A percentile compares a stretch with the other conserved stretches of the same genome.
phyloP scores from a whole-genome alignment of 495 filamentous ascomycete species.

The Choiromyces venosus region DNA sequence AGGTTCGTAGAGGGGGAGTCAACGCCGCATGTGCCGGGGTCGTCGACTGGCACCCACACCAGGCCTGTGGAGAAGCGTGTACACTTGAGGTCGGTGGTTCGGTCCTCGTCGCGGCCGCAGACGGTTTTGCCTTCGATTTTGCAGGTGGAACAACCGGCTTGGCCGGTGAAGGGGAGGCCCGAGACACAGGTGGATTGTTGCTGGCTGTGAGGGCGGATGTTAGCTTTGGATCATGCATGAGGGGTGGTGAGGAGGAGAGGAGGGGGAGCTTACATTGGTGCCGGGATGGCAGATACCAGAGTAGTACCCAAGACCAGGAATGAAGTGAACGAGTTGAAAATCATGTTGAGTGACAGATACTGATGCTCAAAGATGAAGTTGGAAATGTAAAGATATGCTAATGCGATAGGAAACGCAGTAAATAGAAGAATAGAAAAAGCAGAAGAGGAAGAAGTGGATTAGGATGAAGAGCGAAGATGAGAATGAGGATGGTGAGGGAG shows the following conservation, averaged over 20 bases:
- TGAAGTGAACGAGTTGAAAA: neutral
- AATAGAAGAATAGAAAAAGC: neutral
- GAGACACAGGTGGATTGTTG: neutral
- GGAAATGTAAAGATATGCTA: neutral
- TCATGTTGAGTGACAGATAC: neutral
- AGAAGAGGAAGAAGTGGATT: neutral
- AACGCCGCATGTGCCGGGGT: neutral
- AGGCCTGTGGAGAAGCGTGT: neutral
- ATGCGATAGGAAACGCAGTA: neutral
- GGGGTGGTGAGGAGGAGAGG: neutral
- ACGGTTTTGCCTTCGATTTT: neutral
- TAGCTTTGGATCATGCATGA: neutral
- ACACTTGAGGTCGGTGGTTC: constrained; percentile 4
- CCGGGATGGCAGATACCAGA: neutral
- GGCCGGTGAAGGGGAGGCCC: neutral
- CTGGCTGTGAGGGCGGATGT: neutral
- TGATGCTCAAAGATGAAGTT: neutral
- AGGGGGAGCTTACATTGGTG: neutral
- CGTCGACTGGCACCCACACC: constrained; percentile 1
- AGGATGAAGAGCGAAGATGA: neutral
- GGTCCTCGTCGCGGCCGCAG: constrained; percentile 2
- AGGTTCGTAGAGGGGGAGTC: too few relatives aligned
- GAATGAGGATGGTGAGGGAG: neutral
- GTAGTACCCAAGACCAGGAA: neutral
- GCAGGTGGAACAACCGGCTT: neutral